Evolutionary conservation across 1,139 yeast species (phyloP).

Genomic region (Pichia sp.): DNA sequence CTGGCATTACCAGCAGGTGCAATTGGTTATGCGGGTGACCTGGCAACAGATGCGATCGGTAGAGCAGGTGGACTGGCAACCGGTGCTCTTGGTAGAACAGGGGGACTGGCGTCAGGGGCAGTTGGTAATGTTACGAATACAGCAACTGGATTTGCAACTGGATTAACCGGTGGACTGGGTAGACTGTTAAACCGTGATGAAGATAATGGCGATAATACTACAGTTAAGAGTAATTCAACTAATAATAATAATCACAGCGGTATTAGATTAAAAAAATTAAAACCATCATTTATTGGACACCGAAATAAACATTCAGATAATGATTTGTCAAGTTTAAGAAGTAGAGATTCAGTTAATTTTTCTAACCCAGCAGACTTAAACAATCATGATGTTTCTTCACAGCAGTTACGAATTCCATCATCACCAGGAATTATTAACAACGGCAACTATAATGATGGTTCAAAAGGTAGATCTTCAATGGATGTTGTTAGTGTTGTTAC

Average conservation of each 20-base stretch:
- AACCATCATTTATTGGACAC: slow-evolving; percentile 7
- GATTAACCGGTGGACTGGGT: neutral
- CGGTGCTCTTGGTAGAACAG: neutral
- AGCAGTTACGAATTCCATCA: slow-evolving; percentile 28
- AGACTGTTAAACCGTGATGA: neutral
- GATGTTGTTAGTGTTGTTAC: slow-evolving; percentile 18
- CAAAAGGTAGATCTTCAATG: slow-evolving; percentile 25
- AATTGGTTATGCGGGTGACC: slow-evolving; percentile 29
- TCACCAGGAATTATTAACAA: slow-evolving; percentile 13
- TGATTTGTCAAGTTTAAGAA: neutral
- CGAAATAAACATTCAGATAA: neutral
- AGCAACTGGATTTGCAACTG: neutral
- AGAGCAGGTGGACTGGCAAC: neutral
- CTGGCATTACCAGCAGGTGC: too few relatives aligned
- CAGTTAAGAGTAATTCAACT: neutral
- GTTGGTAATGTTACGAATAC: neutral
- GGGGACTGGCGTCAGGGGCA: neutral
- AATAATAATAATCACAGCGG: neutral
- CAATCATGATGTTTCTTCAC: neutral
- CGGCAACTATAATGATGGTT: slow-evolving; percentile 19
- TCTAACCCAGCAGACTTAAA: neutral
- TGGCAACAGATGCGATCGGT: slow-evolving; percentile 19
- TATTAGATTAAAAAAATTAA: neutral
- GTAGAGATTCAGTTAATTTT: neutral
- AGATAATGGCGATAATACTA: neutral